Evolutionary conservation across 306 rosid species (phyloP).

Genomic region (Prunus mume): DNA sequence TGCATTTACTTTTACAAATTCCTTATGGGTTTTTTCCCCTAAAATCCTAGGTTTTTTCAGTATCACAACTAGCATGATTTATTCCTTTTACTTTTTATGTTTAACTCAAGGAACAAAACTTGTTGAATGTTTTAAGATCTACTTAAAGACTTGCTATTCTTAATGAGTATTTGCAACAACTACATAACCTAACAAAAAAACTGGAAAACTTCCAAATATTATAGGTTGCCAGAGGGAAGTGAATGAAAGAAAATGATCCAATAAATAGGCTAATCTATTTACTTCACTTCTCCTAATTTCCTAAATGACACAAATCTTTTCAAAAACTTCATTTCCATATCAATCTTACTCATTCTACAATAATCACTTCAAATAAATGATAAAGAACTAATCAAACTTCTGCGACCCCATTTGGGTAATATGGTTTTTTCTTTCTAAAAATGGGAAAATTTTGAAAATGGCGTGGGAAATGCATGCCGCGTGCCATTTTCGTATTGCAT

Average conservation of each 20-base stretch:
- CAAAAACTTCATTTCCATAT: neutral
- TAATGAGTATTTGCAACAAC: neutral
- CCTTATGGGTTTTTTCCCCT: neutral
- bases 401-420: neutral
- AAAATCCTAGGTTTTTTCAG: neutral
- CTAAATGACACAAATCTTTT: neutral
- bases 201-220: neutral
- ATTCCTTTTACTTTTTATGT: neutral
- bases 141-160: neutral
- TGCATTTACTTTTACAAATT: neutral
- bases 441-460: neutral
- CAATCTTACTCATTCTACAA: neutral
- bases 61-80: neutral
- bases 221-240: neutral
- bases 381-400: slow-evolving; percentile 1
- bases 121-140: neutral
- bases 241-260: neutral
- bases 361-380: neutral
- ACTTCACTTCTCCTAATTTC: neutral
- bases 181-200: neutral
- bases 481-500: neutral
- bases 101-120: neutral
- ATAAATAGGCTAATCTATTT: neutral
- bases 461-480: neutral
- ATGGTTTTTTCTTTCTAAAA: neutral